Evolutionary conservation across 2,329 filamentous ascomycete genomes (phyloP), one percentile per base, ranked within the genome.

Genomic region (Chrysoporthe cubensis): DNA sequence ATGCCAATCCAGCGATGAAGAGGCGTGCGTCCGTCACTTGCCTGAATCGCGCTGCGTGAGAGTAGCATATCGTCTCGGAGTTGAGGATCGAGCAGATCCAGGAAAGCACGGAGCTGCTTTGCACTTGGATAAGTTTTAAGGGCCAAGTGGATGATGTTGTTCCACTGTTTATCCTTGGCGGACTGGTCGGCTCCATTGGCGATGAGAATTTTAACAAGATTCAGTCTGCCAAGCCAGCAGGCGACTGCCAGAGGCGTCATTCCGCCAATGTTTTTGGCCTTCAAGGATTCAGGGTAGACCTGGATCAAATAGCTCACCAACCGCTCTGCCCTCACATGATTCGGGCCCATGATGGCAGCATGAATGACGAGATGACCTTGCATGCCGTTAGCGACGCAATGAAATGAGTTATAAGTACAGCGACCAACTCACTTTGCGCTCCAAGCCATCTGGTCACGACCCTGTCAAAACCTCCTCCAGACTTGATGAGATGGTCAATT

Each of bases 201-300:
- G 62, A 95, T 83, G 46, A 97, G 83, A 0, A 87, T 80, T 73
- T 87, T 86, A 18, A 85, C 85, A 26, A 85, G 84, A 1, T 87
- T 80, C 18, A 83, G 72, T 26, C 85, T 84, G 13, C 85, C 84
- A 3, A 87, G 78, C 2, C 82, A 78, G 70, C 89, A 90, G 1
- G 92, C 91, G 11, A 92, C 76, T 66, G 89, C 84, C 0, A 96
- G 81, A 1, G 93, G 92, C 0, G 91, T 94, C 62, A 85, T 80
- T 0, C 87, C 87, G 8, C 80, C 74, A 1, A 81, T 76, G 1
- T 84, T 87, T 73, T 88, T 91, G 62, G 84, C 82, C 66, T 93
- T 87, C 1, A 96, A 73, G 0, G 83, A 84, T 2, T 85, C 80
- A 0, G 92, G 91, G 66, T 84, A 83, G 13, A 84, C 81, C 37